Conservation (phyloP, 2,329 filamentous ascomycete genomes). For the Sclerotinia borealis region DNA sequence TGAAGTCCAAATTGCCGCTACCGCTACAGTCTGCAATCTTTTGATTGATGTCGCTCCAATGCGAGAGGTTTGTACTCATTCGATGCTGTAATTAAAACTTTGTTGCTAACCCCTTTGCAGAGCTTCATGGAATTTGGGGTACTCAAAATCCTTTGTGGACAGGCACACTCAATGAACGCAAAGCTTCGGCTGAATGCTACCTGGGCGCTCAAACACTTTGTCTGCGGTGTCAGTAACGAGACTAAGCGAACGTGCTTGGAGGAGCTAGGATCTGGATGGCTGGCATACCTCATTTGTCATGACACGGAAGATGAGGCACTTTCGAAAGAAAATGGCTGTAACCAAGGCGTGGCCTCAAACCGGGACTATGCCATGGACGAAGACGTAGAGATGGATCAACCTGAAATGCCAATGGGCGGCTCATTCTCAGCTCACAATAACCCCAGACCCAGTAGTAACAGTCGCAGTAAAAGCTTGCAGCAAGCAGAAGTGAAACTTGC, state of each 20-base stretch:
- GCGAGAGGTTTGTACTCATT: constrained; percentile 60
- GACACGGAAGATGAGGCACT: constrained; percentile 50
- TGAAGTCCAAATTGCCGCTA: constrained; percentile 80
- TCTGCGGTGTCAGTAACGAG: constrained; percentile 63
- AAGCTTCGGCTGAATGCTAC: constrained; percentile 76
- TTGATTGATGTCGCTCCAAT: constrained; percentile 87
- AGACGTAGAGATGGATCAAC: constrained; percentile 51
- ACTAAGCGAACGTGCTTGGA: constrained; percentile 74
- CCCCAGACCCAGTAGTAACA: constrained; percentile 27
- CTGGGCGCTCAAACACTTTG: constrained; percentile 90
- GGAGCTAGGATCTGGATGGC: constrained; percentile 71
- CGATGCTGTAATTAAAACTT: background rate
- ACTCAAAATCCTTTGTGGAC: constrained; percentile 70
- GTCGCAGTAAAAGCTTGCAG: constrained; percentile 36
- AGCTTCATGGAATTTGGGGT: constrained; percentile 68
- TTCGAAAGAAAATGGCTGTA: constrained; percentile 31
- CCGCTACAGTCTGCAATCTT: constrained; percentile 77
- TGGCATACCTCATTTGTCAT: constrained; percentile 69
- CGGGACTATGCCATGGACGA: constrained; percentile 44
- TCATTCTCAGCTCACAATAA: constrained; percentile 18
- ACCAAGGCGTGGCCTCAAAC: constrained; percentile 14
- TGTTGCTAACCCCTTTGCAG: constrained; percentile 36
- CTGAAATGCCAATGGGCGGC: constrained; percentile 33
- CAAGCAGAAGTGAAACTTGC: constrained; percentile 46
- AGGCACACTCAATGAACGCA: constrained; percentile 76